A percentile compares a stretch with the other conserved stretches of the same genome.
phyloP scores from a whole-genome alignment of 164 flowering plant species.

The Piper longum region DNA sequence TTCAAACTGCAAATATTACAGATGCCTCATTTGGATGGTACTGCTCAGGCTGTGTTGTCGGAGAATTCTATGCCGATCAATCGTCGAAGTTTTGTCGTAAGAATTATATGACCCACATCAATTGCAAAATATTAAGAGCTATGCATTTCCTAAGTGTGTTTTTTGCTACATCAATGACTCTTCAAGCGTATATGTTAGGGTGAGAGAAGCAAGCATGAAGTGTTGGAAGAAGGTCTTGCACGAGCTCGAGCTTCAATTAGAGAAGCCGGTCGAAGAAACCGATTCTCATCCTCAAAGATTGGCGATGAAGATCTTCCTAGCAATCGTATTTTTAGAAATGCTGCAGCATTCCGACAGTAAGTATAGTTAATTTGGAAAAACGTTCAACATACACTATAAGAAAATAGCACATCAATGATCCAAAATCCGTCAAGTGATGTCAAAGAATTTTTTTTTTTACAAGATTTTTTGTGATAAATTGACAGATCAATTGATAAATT shows the following conservation, averaged over 20 bases:
- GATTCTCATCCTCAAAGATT: constrained; percentile 10
- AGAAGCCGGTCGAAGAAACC: constrained; percentile 15
- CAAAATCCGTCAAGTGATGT: too few species aligned
- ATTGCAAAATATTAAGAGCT: not conserved
- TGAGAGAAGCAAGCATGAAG: constrained; percentile 1
- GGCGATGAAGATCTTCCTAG: constrained; percentile 7
- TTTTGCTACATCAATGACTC: not conserved
- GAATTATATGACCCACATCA: not conserved
- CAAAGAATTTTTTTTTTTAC: too few species aligned
- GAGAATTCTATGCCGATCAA: not conserved
- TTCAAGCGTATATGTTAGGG: constrained; percentile 14
- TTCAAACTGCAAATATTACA: not conserved
- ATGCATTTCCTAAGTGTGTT: not conserved
- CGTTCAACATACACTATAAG: too few species aligned
- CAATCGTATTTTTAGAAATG: constrained; percentile 31
- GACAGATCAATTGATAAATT: too few species aligned
- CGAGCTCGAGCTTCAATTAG: constrained; percentile 44
- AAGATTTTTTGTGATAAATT: too few species aligned
- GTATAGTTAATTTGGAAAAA: constrained; percentile 1
- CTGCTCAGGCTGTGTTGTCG: constrained; percentile 1
- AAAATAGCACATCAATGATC: too few species aligned
- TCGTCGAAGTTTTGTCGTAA: not conserved
- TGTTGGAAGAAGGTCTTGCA: constrained; percentile 39
- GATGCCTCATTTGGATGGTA: not conserved
- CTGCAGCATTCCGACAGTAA: constrained; percentile 46